Evolutionary conservation across 352 stramenopile species (phyloP).

Genomic region (Phytophthora podocarpi): DNA sequence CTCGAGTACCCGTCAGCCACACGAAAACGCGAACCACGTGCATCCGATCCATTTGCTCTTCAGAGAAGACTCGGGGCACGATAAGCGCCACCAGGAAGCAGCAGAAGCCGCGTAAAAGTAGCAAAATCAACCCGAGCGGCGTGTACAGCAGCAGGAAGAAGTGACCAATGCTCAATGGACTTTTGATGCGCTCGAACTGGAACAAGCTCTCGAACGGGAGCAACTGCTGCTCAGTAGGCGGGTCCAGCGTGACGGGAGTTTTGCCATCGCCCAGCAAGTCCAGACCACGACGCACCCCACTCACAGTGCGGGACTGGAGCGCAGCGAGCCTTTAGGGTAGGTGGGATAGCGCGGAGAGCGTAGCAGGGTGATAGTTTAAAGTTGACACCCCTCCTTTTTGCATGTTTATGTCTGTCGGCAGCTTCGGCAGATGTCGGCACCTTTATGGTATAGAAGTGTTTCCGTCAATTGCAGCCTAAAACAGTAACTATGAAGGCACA

Average conservation of each 20-base stretch:
- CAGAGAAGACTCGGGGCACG: slow-evolving; percentile 47
- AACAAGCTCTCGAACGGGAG: slow-evolving; percentile 62
- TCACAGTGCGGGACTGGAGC: slow-evolving; percentile 15
- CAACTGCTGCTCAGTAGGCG: slow-evolving; percentile 38
- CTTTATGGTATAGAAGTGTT: too few relatives aligned
- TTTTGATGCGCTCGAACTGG: slow-evolving; percentile 72
- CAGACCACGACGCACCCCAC: slow-evolving; percentile 35
- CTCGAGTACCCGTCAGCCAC: slow-evolving; percentile 52
- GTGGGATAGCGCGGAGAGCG: too few relatives aligned
- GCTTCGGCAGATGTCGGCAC: too few relatives aligned
- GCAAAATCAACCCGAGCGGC: slow-evolving; percentile 53
- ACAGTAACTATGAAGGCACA: too few relatives aligned
- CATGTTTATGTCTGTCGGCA: too few relatives aligned
- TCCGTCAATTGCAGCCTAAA: too few relatives aligned
- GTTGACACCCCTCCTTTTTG: too few relatives aligned
- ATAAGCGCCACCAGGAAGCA: slow-evolving; percentile 53
- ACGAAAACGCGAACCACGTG: slow-evolving; percentile 46
- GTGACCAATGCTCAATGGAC: slow-evolving; percentile 43
- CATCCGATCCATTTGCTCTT: slow-evolving; percentile 52
- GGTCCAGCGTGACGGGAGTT: slow-evolving; percentile 28
- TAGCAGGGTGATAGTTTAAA: too few relatives aligned
- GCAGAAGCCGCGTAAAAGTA: slow-evolving; percentile 44
- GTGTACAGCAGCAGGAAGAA: slow-evolving; percentile 63
- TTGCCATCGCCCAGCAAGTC: slow-evolving; percentile 39
- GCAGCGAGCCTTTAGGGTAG: too few relatives aligned